These are phyloP conservation scores for Lodderomyces metapsilosis DNA, from an alignment of 1,139 yeast genomes.

Conservation along the genomic window DNA sequence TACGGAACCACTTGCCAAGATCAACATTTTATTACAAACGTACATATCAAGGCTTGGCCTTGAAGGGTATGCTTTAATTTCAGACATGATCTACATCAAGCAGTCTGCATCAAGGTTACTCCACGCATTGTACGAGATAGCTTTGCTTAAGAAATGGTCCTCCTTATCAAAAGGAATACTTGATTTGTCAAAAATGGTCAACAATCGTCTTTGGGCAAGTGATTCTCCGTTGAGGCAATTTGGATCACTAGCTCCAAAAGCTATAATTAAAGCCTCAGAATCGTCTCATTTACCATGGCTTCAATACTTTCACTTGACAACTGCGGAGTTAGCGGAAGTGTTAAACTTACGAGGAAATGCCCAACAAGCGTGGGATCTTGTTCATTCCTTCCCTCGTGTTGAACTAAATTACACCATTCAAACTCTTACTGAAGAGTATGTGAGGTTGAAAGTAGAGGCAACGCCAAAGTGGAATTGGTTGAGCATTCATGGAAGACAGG, in stretches of 20 bases:
- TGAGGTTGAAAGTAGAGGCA: constrained; percentile 66
- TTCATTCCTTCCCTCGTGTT: constrained; percentile 72
- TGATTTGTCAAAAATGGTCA: constrained; percentile 77
- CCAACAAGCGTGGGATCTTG: constrained; percentile 54
- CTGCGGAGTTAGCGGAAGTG: constrained; percentile 81
- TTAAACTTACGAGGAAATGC: constrained; percentile 72
- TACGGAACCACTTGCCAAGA: constrained; percentile 74
- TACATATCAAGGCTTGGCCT: constrained; percentile 73
- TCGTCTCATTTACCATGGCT: constrained; percentile 82
- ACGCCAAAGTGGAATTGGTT: constrained; percentile 82
- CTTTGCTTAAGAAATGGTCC: constrained; percentile 73
- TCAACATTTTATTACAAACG: constrained; percentile 77
- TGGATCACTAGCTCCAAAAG: constrained; percentile 58
- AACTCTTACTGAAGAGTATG: constrained; percentile 70
- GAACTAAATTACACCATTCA: constrained; percentile 59
- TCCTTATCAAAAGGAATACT: constrained; percentile 56
- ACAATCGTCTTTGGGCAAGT: constrained; percentile 78
- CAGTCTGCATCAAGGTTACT: constrained; percentile 91
- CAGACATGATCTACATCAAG: constrained; percentile 91
- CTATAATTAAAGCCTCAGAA: constrained; percentile 73
- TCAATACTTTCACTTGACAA: constrained; percentile 66
- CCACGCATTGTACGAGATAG: constrained; percentile 81
- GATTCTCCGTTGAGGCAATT: constrained; percentile 88
- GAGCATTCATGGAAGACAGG: constrained; percentile 59
- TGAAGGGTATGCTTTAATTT: constrained; percentile 87